phyloP scores from a whole-genome alignment of 2,329 filamentous ascomycete species.

The Colletotrichum limetticola region DNA sequence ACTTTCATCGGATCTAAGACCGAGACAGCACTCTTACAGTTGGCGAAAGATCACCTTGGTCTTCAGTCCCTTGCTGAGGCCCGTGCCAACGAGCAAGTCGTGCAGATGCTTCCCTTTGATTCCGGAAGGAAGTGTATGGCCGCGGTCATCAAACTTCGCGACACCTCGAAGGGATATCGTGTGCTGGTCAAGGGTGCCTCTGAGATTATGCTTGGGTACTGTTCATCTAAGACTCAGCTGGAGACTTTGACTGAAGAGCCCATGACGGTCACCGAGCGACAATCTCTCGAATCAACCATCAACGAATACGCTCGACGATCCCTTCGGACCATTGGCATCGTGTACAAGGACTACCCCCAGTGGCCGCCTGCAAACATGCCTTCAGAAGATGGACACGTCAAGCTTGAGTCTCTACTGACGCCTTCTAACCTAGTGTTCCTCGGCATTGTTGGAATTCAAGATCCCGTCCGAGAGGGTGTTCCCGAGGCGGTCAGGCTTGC shows the following conservation, averaged over 20 bases:
- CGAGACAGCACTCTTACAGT: slow-evolving; percentile 77
- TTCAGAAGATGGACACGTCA: slow-evolving; percentile 67
- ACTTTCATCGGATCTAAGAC: slow-evolving; percentile 81
- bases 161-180: slow-evolving; percentile 64
- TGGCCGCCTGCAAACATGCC: slow-evolving; percentile 63
- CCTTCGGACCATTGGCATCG: slow-evolving; percentile 52
- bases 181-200: slow-evolving; percentile 65
- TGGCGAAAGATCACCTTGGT: slow-evolving; percentile 73
- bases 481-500: slow-evolving; percentile 70
- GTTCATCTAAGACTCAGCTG: slow-evolving; percentile 43
- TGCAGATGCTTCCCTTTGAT: slow-evolving; percentile 52
- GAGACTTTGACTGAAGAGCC: slow-evolving; percentile 28
- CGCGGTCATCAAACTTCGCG: slow-evolving; percentile 63
- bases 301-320: slow-evolving; percentile 49
- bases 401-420: slow-evolving; percentile 12
- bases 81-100: slow-evolving; percentile 66
- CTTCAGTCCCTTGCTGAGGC: slow-evolving; percentile 71
- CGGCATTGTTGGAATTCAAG: slow-evolving; percentile 70
- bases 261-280: neutral
- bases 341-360: slow-evolving; percentile 45
- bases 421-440: slow-evolving; percentile 49
- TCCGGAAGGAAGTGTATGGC: slow-evolving; percentile 73
- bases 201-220: slow-evolving; percentile 58
- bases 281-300: slow-evolving; percentile 43
- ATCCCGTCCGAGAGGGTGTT: slow-evolving; percentile 72